Evolutionary conservation across 2,329 filamentous ascomycete genomes (phyloP).

Genomic region (Ophiocordyceps camponoti-floridani): DNA sequence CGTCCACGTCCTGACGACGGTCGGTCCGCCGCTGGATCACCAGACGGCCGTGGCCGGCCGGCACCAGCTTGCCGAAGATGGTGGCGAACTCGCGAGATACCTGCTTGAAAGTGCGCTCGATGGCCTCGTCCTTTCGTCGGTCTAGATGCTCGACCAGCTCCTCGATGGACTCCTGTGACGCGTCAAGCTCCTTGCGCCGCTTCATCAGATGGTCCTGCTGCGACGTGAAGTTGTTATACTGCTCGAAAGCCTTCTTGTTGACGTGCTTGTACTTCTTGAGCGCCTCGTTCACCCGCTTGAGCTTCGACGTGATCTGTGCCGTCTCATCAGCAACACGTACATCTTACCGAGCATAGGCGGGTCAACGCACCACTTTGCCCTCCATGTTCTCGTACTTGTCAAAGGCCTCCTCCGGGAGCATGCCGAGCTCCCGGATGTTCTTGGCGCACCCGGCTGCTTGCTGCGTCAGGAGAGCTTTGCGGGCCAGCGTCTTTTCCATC

Average conservation of each 20-base stretch:
- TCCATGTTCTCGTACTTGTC: slow-evolving; percentile 77
- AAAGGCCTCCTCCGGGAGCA: slow-evolving; percentile 84
- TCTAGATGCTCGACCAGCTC: slow-evolving; percentile 86
- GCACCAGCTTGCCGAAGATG: slow-evolving; percentile 90
- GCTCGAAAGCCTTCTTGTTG: slow-evolving; percentile 98
- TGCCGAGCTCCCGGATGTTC: slow-evolving; percentile 83
- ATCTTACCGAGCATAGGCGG: slow-evolving; percentile 4
- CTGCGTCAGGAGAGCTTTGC: slow-evolving; percentile 61
- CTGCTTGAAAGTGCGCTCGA: slow-evolving; percentile 96
- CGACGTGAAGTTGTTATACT: slow-evolving; percentile 92
- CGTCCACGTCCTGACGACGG: slow-evolving; percentile 36
- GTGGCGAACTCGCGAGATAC: slow-evolving; percentile 83
- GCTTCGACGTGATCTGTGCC: slow-evolving; percentile 37
- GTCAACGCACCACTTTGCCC: slow-evolving; percentile 46
- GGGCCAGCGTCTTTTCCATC: slow-evolving; percentile 83
- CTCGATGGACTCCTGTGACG: slow-evolving; percentile 72
- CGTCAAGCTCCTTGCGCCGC: slow-evolving; percentile 72
- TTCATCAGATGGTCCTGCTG: slow-evolving; percentile 77
- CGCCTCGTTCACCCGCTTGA: slow-evolving; percentile 82
- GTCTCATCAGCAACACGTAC: too few relatives aligned
- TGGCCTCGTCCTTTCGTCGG: slow-evolving; percentile 91
- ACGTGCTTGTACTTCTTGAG: slow-evolving; percentile 95
- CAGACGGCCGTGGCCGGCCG: slow-evolving; percentile 76
- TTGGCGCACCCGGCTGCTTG: slow-evolving; percentile 68
- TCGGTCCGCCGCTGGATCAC: slow-evolving; percentile 88